Evolutionary conservation across 2,329 filamentous ascomycete species (phyloP).

Genomic region (Colletotrichum liriopes): DNA sequence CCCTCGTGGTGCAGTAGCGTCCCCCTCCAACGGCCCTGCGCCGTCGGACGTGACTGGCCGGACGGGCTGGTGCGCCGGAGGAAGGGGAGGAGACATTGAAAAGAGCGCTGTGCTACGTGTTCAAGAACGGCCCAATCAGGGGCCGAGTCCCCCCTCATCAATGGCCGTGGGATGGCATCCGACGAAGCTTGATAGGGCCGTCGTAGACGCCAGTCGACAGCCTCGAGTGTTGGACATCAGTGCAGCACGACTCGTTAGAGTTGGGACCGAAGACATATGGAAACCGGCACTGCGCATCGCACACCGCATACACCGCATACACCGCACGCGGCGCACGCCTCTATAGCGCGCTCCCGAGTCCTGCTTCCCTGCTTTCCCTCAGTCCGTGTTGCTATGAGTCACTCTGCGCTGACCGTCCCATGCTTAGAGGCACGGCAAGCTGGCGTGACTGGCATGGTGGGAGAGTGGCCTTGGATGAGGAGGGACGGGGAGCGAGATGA

Average conservation of each 20-base stretch:
- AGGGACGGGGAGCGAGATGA: constrained; percentile 35
- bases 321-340: constrained; percentile 18
- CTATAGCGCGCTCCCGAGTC: constrained; percentile 4
- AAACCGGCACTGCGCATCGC: constrained; percentile 15
- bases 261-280: constrained; percentile 41
- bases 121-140: constrained; percentile 30
- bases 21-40: constrained; percentile 35
- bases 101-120: constrained; percentile 36
- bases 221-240: constrained; percentile 43
- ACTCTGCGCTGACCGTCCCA: constrained; percentile 30
- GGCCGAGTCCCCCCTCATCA: constrained; percentile 11
- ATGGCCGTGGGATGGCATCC: constrained; percentile 38
- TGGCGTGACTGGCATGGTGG: constrained; percentile 32
- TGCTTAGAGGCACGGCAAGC: constrained; percentile 12
- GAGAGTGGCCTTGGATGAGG: constrained; percentile 34
- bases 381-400: constrained; percentile 30
- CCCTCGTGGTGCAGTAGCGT: constrained; percentile 40
- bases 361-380: constrained; percentile 7
- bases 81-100: constrained; percentile 7
- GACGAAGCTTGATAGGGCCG: constrained; percentile 48
- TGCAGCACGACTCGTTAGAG: constrained; percentile 39
- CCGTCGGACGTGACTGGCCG: constrained; percentile 31
- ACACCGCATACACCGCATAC: constrained; percentile 33
- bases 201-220: constrained; percentile 50
- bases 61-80: constrained; percentile 19